Conservation (phyloP, 169 alveolate genomes). For the Eimeria tenella region DNA sequence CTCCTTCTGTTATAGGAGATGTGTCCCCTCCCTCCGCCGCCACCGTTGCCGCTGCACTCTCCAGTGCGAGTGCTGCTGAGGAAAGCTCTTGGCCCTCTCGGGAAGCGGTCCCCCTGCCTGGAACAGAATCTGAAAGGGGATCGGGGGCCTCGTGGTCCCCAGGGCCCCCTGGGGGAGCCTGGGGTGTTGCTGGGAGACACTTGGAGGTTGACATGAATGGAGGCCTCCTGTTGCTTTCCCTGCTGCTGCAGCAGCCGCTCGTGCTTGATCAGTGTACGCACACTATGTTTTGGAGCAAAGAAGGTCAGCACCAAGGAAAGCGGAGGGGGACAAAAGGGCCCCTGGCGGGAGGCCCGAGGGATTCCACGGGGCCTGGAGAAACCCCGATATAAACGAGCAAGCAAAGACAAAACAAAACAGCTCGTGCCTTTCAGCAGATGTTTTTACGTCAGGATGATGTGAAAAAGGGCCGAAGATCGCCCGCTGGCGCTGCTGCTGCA, state of each 20-base stretch:
- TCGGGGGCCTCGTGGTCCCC: not conserved
- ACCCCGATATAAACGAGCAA: not conserved
- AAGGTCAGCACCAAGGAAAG: not conserved
- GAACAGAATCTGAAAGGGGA: not conserved
- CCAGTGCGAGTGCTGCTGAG: not conserved
- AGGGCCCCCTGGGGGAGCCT: slow-evolving; percentile 25
- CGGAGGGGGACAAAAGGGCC: not conserved
- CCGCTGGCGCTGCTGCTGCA: not conserved
- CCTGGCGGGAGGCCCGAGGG: not conserved
- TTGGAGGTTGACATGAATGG: not conserved
- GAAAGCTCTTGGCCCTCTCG: not conserved
- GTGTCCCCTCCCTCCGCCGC: slow-evolving; percentile 44
- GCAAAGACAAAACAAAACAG: not conserved
- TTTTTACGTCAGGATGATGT: not conserved
- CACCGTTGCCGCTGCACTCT: not conserved
- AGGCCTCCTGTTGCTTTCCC: slow-evolving; percentile 4
- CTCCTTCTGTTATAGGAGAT: not conserved
- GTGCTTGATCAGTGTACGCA: slow-evolving; percentile 2
- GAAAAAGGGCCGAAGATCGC: slow-evolving; percentile 9
- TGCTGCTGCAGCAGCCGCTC: slow-evolving; percentile 27
- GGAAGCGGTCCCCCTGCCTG: not conserved
- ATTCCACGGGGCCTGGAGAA: not conserved
- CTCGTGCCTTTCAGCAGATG: not conserved
- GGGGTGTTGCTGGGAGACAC: not conserved
- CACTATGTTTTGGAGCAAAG: not conserved